These are phyloP conservation scores for Aspergillus novofumigatus DNA, from an alignment of 2,329 filamentous ascomycete species.

Conservation along the genomic window DNA sequence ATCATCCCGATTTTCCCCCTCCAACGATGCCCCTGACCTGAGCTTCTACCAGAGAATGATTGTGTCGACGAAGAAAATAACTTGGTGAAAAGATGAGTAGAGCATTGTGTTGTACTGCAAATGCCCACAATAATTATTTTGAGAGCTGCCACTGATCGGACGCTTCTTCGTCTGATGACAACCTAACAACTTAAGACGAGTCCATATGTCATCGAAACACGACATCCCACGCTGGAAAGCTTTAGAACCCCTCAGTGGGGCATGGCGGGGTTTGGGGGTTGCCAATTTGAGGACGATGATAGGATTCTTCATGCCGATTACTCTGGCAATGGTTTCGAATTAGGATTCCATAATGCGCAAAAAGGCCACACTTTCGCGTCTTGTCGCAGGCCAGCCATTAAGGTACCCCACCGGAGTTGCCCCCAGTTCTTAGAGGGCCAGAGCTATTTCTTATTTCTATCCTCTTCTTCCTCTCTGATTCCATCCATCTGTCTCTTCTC, in stretches of 20 bases:
- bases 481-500: constrained; percentile 4
- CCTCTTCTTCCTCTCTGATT: neutral
- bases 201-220: neutral
- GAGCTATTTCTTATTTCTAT: constrained; percentile 2
- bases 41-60: neutral
- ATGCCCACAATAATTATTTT: neutral
- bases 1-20: neutral
- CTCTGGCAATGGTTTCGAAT: too few species aligned
- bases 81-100: neutral
- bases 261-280: neutral
- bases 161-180: neutral
- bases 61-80: neutral
- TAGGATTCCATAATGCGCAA: too few species aligned
- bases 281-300: neutral
- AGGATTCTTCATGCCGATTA: too few species aligned
- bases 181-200: neutral
- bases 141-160: neutral
- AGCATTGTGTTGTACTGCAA: neutral
- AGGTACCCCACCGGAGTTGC: too few species aligned
- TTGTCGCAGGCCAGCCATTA: neutral
- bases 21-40: neutral
- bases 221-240: neutral
- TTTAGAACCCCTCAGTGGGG: neutral
- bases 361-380: neutral
- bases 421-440: neutral